These are phyloP conservation scores for Eucalyptus marginata DNA, from an alignment of 345 rosid genomes.

Conservation along the genomic window DNA sequence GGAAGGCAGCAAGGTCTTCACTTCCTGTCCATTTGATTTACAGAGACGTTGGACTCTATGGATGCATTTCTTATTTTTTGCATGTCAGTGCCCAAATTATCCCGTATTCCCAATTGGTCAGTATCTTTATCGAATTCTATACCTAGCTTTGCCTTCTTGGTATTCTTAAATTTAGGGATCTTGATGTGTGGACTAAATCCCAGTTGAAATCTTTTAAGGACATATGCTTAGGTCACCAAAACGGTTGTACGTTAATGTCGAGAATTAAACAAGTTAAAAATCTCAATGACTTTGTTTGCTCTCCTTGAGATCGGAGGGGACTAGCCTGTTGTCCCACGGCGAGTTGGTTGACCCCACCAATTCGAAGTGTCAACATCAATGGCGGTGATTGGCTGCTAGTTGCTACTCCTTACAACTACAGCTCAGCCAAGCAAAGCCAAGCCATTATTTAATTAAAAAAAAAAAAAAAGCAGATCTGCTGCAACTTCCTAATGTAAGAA, in stretches of 20 bases:
- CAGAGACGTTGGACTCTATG: accelerated
- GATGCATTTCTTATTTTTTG: too few relatives aligned
- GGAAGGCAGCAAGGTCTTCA: too few relatives aligned
- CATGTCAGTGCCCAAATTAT: too few relatives aligned
- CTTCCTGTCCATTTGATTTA: too few relatives aligned
- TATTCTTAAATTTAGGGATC: too few relatives aligned
- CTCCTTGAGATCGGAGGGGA: not conserved
- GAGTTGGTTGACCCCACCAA: not conserved
- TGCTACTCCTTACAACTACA: not conserved
- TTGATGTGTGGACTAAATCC: accelerated
- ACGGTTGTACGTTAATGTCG: accelerated
- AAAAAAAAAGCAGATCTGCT: not conserved
- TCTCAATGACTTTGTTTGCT: not conserved
- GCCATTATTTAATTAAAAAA: too few relatives aligned
- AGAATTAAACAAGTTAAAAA: not conserved
- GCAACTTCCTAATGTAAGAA: too few relatives aligned
- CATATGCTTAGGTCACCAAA: accelerated
- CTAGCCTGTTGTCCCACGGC: accelerated
- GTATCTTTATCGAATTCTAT: accelerated
- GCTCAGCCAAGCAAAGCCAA: not conserved
- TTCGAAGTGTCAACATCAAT: not conserved
- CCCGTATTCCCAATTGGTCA: too few relatives aligned
- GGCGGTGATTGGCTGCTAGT: not conserved
- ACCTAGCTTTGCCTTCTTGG: accelerated
- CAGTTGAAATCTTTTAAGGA: accelerated